Evolutionary conservation across 371 early-diverging fungal genomes (phyloP).

Genomic region (Dinochytrium kinnereticum): DNA sequence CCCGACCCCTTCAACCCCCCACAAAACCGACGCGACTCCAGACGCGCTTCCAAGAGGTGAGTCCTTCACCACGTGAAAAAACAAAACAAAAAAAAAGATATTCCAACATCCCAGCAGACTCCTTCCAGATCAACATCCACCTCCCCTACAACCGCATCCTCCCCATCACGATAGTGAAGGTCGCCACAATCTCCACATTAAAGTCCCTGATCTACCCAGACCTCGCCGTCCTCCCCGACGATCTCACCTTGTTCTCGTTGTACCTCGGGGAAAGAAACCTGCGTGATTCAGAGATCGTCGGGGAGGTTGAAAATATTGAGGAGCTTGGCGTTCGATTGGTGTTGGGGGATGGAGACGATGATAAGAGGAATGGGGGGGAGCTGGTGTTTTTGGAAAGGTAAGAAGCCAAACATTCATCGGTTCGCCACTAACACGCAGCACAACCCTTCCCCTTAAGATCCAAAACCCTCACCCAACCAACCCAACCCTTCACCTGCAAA

Average conservation of each 20-base stretch:
- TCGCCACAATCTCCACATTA: background rate
- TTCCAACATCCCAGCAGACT: background rate
- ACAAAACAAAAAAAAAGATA: too few relatives aligned
- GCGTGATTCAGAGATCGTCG: background rate
- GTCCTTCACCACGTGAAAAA: too few relatives aligned
- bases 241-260: background rate
- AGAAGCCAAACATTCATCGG: too few relatives aligned
- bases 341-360: background rate
- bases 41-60: too few relatives aligned
- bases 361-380: background rate
- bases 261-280: background rate
- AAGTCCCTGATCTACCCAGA: constrained; percentile 7
- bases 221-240: constrained; percentile 9
- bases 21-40: too few relatives aligned
- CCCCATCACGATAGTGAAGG: background rate
- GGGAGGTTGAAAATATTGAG: background rate
- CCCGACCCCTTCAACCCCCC: too few relatives aligned
- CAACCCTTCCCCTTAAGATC: too few relatives aligned
- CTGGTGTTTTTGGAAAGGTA: constrained; percentile 4
- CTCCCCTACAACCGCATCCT: constrained; percentile 11
- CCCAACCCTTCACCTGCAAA: background rate
- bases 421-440: too few relatives aligned
- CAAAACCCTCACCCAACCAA: background rate
- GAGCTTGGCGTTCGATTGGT: background rate
- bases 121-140: background rate